Evolutionary conservation across 108 stramenopile genomes (phyloP), one percentile per base, ranked within the genome.

Genomic region (Phaeodactylum tricornutum): DNA sequence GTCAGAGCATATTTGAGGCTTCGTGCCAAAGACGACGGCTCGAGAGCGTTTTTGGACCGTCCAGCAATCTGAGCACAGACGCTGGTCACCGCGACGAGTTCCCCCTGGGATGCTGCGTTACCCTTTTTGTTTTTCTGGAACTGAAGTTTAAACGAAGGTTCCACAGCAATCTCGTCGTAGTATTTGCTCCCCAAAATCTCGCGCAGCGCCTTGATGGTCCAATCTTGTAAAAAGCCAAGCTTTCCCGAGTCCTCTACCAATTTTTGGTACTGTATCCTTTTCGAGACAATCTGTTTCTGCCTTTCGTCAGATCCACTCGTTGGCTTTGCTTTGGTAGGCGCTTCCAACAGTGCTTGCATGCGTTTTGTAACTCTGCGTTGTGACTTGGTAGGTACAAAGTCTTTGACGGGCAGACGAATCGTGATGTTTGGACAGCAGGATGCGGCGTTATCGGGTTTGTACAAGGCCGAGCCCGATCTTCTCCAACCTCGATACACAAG

Each of bases 341-440:
- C 25, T 58, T 48, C 32, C 11, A 79, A 50, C 17, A 61, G 52
- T n/a, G 61, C 50, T 9, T 67, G 19, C 48, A 85, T 32, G 29
- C 53, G 67, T 42, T 47, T 69, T 14, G 64, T 48, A 7, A 84
- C 49, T 58, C 63, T 75, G 29, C 64, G 48, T 66, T 91, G 89
- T 22, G 74, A 72, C 54, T 80, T 84, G 46, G 61, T 49, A 6
- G 53, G 58, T 31, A 26, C 14, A 65, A 81, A 91, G 29, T 75
- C 61, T 21, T 58, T 43, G 14, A 65, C 72, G 12, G 64, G 57
- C 55, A 92, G 55, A 24, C 90, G 65, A 42, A 84, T 85, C 30
- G 83, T 71, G 25, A 83, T 43, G 22, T 80, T 72, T 3, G 90
- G 85, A 66, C 90, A 92, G 39, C 90, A 92, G 32, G 77, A 75